Evolutionary conservation across 139 green algal genomes (phyloP).

Genomic region (Spirogloea muscicola): DNA sequence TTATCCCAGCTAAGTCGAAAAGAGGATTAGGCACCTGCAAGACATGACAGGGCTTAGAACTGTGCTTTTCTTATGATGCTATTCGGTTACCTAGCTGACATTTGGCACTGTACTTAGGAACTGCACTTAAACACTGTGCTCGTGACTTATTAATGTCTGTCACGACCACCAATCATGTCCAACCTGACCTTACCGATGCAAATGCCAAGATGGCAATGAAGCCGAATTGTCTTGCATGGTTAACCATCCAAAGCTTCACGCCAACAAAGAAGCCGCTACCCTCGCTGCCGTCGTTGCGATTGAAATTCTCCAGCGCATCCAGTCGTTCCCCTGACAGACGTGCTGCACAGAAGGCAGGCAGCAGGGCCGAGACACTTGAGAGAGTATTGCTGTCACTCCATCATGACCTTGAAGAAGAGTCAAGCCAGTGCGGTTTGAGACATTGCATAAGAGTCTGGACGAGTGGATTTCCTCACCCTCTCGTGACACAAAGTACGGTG

Average conservation of each 20-base stretch:
- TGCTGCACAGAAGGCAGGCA: constrained; percentile 24
- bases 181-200: constrained; percentile 46
- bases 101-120: too few relatives aligned
- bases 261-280: constrained; percentile 3
- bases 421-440: too few relatives aligned
- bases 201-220: constrained; percentile 44
- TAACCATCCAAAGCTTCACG: constrained; percentile 16
- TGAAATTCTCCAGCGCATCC: constrained; percentile 38
- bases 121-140: too few relatives aligned
- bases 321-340: constrained; percentile 43
- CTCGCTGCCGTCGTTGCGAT: background rate
- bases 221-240: constrained; percentile 26
- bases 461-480: constrained; percentile 36
- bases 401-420: too few relatives aligned
- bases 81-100: too few relatives aligned
- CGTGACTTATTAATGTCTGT: too few relatives aligned
- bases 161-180: too few relatives aligned
- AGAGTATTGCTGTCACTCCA: too few relatives aligned
- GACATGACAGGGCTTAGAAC: too few relatives aligned
- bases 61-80: too few relatives aligned
- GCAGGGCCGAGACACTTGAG: too few relatives aligned
- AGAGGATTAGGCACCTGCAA: constrained; percentile 47
- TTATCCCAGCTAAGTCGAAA: constrained; percentile 49
- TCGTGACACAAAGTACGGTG: constrained; percentile 48
- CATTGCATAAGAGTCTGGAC: too few relatives aligned